Conservation (phyloP, 768 basidiomycete genomes). For the Termitomyces sp. region DNA sequence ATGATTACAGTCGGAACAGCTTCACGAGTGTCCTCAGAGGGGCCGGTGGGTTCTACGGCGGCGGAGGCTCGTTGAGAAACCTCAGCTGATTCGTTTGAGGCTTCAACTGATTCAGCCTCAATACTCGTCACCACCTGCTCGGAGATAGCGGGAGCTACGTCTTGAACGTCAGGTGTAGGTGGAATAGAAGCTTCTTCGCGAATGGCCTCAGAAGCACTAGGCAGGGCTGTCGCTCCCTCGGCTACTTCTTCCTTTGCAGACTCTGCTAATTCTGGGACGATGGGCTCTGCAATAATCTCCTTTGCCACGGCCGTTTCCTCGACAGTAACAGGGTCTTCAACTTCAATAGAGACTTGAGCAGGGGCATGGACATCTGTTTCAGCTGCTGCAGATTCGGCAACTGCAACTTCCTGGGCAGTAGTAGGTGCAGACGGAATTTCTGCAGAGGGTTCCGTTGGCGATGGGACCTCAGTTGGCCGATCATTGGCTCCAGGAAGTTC, state of each 20-base stretch:
- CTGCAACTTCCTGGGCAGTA: background rate
- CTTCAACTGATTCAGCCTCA: background rate
- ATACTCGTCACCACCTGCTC: background rate
- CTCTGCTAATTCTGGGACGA: background rate
- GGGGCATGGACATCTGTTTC: background rate
- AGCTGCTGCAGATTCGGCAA: background rate
- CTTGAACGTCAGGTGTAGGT: background rate
- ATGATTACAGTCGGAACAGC: background rate
- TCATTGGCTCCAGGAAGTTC: background rate
- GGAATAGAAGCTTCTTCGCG: too few species aligned
- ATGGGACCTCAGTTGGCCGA: background rate
- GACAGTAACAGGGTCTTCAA: background rate
- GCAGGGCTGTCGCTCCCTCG: background rate
- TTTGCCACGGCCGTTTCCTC: too few species aligned
- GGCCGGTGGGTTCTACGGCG: background rate
- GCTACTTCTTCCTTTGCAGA: background rate
- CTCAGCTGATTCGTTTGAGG: background rate
- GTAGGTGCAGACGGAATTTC: background rate
- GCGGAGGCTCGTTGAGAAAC: background rate
- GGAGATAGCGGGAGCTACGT: background rate
- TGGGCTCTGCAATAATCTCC: background rate
- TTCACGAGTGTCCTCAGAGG: background rate
- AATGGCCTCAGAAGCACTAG: background rate
- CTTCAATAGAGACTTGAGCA: background rate
- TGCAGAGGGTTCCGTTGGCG: background rate